phyloP scores from a whole-genome alignment of 148 eudicot genomes.

The Silene latifolia region DNA sequence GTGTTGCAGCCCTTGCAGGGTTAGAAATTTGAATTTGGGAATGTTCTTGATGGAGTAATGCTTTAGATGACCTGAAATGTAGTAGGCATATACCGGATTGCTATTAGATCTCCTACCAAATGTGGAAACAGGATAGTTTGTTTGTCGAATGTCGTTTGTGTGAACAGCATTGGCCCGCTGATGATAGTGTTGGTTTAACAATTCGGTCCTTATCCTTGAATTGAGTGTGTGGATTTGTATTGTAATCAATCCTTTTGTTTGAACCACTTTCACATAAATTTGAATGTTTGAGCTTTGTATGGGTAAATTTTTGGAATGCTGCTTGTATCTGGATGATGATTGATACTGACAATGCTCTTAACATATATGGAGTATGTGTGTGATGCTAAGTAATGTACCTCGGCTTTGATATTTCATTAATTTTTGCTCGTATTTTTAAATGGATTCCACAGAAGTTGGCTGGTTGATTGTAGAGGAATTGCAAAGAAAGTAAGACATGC shows the following conservation, averaged over 20 bases:
- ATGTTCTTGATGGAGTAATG: background rate
- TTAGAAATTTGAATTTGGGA: background rate
- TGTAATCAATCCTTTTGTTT: background rate
- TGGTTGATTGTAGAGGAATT: slow-evolving; percentile 62
- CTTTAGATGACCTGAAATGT: background rate
- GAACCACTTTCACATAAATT: background rate
- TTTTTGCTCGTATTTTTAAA: slow-evolving; percentile 11
- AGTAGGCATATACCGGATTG: background rate
- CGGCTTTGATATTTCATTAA: background rate
- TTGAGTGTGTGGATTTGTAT: background rate
- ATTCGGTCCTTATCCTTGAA: background rate
- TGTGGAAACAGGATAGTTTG: background rate
- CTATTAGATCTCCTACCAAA: background rate
- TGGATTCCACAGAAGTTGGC: slow-evolving; percentile 61
- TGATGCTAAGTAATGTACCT: background rate
- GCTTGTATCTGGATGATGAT: background rate
- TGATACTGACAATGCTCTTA: slow-evolving; percentile 10
- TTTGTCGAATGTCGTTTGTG: background rate
- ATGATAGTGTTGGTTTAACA: slow-evolving; percentile 1
- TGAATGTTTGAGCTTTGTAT: background rate
- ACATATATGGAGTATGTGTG: background rate
- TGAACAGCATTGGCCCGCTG: background rate
- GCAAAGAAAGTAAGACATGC: slow-evolving; percentile 73
- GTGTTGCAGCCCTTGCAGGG: background rate
- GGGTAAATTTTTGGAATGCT: background rate